Evolutionary conservation across 805 yeast genomes (phyloP), one percentile per base, ranked within the genome.

Genomic region (Teunomyces pallodes): DNA sequence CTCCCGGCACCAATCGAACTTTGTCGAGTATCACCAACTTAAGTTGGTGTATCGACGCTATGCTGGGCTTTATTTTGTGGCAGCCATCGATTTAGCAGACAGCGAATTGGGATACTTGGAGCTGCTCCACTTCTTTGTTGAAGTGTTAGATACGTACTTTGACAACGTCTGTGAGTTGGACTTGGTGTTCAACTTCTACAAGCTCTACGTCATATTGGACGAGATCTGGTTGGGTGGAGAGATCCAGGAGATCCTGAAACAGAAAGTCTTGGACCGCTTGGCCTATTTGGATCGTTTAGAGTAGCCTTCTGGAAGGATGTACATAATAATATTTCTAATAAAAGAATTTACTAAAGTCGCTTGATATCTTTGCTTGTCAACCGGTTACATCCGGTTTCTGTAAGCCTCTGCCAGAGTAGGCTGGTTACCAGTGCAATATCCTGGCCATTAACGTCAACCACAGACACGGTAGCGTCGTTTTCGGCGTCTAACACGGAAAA

Each of bases 81-180:
- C 87, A 51, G 87, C 95, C 45, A 80, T 91, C 7, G 96, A 88
- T 55, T 62, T 77, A n/a, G 67, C 70, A 9, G 97, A 90, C 61
- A 89, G 87, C 59, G 97, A 90, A 60, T 77, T 94, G 49, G 80
- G 84, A 46, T 87, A 86, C 58, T 70, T 94, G 45, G 96, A 94
- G 52, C 82, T 87, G 26, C 82, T 92, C 33, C 98, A 92, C 61
- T 72, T 91, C 46, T 81, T 92, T 52, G 97, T 92, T 14, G 97
- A 94, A 67, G 82, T 90, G 7, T 70, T 92, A 47, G 98, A 92
- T 64, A 75, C 83, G 9, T 89, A 84, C 63, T 92, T 92, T 59
- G 86, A 90, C 54, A 90, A 84, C 59, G 98, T 92, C 6, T 91
- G 97, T 69, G 97, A 92, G 67, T 75, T 92, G 55, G 98, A 92